Percentiles rank a stretch among this genome's conserved stretches.
phyloP scores from a whole-genome alignment of 2,329 filamentous ascomycete genomes.

The Pseudogymnoascus pannorum region DNA sequence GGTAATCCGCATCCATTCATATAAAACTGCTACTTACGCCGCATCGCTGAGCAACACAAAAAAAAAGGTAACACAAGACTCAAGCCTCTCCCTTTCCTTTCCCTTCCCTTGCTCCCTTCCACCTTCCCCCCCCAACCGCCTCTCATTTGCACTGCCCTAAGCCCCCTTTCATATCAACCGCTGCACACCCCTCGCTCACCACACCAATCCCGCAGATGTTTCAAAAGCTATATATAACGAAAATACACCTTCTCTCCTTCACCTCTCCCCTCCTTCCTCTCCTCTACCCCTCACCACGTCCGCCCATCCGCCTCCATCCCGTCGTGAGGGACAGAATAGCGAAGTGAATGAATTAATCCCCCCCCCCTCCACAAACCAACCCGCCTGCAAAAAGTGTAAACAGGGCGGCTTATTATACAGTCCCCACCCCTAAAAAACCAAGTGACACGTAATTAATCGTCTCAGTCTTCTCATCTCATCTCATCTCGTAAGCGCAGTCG shows the following conservation, averaged over 20 bases:
- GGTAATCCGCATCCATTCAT: conserved; percentile 1
- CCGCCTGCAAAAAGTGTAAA: not conserved
- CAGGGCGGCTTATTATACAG: not conserved
- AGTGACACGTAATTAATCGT: not conserved
- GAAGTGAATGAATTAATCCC: not conserved
- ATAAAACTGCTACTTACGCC: conserved; percentile 2
- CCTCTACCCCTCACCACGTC: not conserved
- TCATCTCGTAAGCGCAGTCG: not conserved
- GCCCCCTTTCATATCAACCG: not conserved
- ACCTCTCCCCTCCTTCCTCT: not conserved
- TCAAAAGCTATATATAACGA: conserved; percentile 5
- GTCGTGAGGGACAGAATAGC: not conserved
- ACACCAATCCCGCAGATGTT: not conserved
- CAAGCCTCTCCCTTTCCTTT: not conserved
- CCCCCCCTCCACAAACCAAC: not conserved
- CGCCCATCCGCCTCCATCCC: not conserved
- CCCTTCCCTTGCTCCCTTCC: not conserved
- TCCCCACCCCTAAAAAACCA: not conserved
- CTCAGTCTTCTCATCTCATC: not conserved
- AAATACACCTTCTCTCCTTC: not conserved
- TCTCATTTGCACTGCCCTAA: not conserved
- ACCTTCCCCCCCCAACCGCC: not conserved
- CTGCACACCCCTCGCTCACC: not conserved
- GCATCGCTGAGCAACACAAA: not conserved
- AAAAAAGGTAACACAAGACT: not conserved